Evolutionary conservation across 805 yeast genomes (phyloP).

Genomic region (Citeromyces nyonsensis): DNA sequence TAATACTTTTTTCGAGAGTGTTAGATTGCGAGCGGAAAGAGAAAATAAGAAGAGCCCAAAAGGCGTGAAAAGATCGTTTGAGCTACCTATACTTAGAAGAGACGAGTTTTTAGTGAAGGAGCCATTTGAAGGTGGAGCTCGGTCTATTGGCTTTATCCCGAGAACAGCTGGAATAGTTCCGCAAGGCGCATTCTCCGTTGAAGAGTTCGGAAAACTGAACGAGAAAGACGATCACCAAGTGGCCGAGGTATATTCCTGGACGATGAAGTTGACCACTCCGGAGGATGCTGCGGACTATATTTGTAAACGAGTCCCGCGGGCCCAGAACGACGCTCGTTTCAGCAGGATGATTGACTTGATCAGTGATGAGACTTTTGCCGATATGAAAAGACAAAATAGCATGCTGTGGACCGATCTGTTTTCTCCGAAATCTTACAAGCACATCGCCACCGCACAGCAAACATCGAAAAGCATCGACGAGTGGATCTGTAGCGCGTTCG

Average conservation of each 20-base stretch:
- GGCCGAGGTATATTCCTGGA: conserved; percentile 1
- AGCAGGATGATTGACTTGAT: background rate
- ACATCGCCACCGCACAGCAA: conserved; percentile 16
- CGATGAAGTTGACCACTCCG: conserved; percentile 1
- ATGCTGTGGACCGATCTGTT: conserved; percentile 27
- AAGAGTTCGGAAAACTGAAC: background rate
- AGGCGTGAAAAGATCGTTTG: conserved; percentile 16
- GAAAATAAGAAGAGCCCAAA: conserved; percentile 13
- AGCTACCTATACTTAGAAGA: conserved; percentile 14
- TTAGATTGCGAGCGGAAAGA: conserved; percentile 18
- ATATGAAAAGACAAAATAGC: background rate
- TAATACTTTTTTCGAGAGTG: conserved; percentile 17
- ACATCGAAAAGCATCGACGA: conserved; percentile 11
- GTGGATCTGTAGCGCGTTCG: conserved; percentile 27
- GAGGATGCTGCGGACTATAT: conserved; percentile 3
- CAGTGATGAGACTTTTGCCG: background rate
- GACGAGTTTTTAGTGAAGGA: conserved; percentile 17
- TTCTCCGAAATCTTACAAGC: conserved; percentile 18
- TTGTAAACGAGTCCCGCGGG: conserved; percentile 4
- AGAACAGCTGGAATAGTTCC: background rate
- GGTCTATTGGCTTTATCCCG: background rate
- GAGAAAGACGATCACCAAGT: conserved; percentile 1
- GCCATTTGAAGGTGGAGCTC: background rate
- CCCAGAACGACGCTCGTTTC: conserved; percentile 3
- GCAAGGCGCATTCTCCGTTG: background rate